Percentiles rank a stretch among this genome's conserved stretches.
Conservation (phyloP, 148 eudicot genomes). For the Chenopodium quinoa region DNA sequence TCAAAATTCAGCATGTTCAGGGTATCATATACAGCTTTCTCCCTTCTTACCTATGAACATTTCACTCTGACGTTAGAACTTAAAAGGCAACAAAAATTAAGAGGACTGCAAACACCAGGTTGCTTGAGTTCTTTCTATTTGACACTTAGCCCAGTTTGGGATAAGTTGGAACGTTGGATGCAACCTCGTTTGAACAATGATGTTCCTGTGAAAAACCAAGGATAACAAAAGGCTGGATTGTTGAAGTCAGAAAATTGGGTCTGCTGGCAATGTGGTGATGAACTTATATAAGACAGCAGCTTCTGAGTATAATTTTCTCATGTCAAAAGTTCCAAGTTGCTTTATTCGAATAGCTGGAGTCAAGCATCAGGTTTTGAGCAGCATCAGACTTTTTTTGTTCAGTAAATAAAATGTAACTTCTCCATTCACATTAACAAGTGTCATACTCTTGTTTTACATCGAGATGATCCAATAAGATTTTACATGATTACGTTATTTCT, state of each 20-base stretch:
- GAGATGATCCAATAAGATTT: no score
- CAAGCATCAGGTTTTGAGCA: background rate
- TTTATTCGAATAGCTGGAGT: background rate
- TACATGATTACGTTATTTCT: no score
- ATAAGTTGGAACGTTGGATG: background rate
- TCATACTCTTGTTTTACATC: no score
- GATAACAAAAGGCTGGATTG: background rate
- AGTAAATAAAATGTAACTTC: background rate
- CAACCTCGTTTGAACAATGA: background rate
- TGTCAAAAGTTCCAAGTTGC: background rate
- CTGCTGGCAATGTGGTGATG: background rate
- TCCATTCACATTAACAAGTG: no score
- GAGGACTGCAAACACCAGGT: conserved; percentile 2
- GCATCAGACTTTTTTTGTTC: background rate
- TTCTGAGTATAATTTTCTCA: background rate
- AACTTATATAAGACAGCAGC: background rate
- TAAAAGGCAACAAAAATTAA: conserved; percentile 7
- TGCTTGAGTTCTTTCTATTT: no score
- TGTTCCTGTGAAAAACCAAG: background rate
- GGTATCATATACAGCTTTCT: conserved; percentile 95
- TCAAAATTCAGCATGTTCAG: conserved; percentile 98
- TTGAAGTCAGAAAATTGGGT: background rate
- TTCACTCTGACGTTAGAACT: background rate
- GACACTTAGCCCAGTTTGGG: background rate
- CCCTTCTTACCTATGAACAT: conserved; percentile 79